Base-by-base conservation (phyloP, 2,329 filamentous ascomycete genomes). In the Alternaria brassicicola region DNA sequence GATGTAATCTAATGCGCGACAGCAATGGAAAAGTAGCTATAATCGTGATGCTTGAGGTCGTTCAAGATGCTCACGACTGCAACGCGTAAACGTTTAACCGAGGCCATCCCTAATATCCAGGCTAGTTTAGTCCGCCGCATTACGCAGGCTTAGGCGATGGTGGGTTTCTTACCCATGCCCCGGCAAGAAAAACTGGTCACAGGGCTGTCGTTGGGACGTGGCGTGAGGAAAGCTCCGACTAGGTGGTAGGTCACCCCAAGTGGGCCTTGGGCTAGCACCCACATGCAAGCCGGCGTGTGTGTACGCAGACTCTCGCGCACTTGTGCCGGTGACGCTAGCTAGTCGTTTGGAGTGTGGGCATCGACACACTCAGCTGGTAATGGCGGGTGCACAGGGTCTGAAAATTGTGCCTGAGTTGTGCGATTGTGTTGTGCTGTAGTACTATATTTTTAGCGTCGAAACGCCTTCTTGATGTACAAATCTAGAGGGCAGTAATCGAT, bases 61-160 rank as follows among this genome's bases (percentile, higher is more conserved):
- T 52, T 57, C 51, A 52, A 58, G 21, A 47, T 52, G 41, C n/a
- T 30, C 39, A 52, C 42, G 28, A 53, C 35, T 25, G 52, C 43
- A 36, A 49, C 30, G 52, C 46, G 49, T 52, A 47, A 48, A 48
- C 17, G 33, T 65, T 52, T 49, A 71, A 63, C 70, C 69, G 71
- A 74, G 72, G 73, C 71, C 62, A 61, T 59, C 25, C 36, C 51
- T 38, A 45, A 48, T 59, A 52, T 51, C 43, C 35, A 31, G 48
- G 43, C 53, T 59, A 52, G 50, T 59, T 45, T 64, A 55, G 55
- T 36, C 55, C 47, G 52, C 28, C 26, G 30, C 43, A 69, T 61
- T 71, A 73, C 42, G 50, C 55, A 63, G 66, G 55, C 53, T 75
- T 72, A 68, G 70, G 46, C 36, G 36, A 39, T 23, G 12, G 19